Evolutionary conservation across 371 early-diverging fungal species (phyloP).

Genomic region (Choanephora cucurbitarum): DNA sequence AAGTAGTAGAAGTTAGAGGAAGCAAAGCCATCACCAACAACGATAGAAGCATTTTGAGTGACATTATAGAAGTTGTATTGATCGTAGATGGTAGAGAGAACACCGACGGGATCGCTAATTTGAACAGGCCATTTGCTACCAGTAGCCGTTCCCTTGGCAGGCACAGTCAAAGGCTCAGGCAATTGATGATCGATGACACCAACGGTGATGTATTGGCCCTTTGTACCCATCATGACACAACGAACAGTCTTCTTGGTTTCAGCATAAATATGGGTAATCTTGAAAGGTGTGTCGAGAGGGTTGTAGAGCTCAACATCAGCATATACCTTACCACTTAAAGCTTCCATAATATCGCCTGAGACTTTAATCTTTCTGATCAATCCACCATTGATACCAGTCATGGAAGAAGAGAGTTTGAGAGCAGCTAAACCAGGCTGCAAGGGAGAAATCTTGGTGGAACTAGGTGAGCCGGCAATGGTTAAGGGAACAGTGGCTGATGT

Average conservation of each 20-base stretch:
- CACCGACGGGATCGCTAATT: neutral
- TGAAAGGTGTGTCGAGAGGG: conserved; percentile 46
- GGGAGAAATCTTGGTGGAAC: conserved; percentile 47
- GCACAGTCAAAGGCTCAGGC: conserved; percentile 18
- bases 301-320: conserved; percentile 45
- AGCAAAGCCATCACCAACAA: conserved; percentile 31
- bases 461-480: conserved; percentile 38
- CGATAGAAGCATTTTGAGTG: conserved; percentile 24
- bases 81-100: conserved; percentile 11
- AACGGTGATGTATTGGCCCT: conserved; percentile 11
- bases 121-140: conserved; percentile 16
- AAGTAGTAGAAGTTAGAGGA: conserved; percentile 27
- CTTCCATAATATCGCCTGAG: conserved; percentile 7
- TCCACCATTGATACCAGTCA: conserved; percentile 50
- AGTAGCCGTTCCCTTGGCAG: conserved; percentile 7
- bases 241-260: neutral
- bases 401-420: conserved; percentile 44
- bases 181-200: conserved; percentile 26
- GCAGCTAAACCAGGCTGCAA: conserved; percentile 46
- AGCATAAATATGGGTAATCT: conserved; percentile 39
- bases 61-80: conserved; percentile 14
- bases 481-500: conserved; percentile 46
- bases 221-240: conserved; percentile 2
- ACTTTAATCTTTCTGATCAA: conserved; percentile 34
- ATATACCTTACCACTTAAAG: conserved; percentile 8